A percentile compares a stretch with the other conserved stretches of the same genome.
Evolutionary conservation across 2,329 filamentous ascomycete genomes (phyloP).

Genomic region (Arthrobotrys musiformis): DNA sequence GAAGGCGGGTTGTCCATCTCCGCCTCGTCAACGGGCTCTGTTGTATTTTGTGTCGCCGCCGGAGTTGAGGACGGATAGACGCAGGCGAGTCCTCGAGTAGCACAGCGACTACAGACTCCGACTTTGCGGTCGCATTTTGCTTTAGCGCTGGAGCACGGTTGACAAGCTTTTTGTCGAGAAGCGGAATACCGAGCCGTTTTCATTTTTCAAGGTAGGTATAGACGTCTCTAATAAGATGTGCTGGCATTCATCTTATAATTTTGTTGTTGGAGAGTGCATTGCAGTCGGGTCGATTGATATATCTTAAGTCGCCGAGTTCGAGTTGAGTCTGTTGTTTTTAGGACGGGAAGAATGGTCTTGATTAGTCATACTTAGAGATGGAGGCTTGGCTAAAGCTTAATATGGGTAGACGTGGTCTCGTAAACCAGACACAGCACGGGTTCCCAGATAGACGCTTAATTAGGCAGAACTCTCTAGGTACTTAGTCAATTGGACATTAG

Average conservation of each 20-base stretch:
- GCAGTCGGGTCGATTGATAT: too few species aligned
- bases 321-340: background rate
- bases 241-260: background rate
- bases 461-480: too few species aligned
- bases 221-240: background rate
- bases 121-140: slow-evolving; percentile 63
- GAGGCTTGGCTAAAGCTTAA: background rate
- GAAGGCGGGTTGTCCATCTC: background rate
- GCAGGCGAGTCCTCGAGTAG: background rate
- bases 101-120: slow-evolving; percentile 61
- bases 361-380: background rate
- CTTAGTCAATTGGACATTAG: too few species aligned
- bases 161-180: slow-evolving; percentile 64
- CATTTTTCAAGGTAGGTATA: background rate
- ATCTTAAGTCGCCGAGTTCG: background rate
- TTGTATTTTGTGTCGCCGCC: background rate
- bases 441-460: too few species aligned
- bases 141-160: slow-evolving; percentile 62
- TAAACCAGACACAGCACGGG: too few species aligned
- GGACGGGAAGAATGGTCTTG: background rate
- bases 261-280: too few species aligned
- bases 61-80: background rate
- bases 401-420: too few species aligned
- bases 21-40: background rate
- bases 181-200: slow-evolving; percentile 61